Percentiles rank a stretch among this genome's conserved stretches.
phyloP scores from a whole-genome alignment of 345 rosid species.

The Citrus hindsii region DNA sequence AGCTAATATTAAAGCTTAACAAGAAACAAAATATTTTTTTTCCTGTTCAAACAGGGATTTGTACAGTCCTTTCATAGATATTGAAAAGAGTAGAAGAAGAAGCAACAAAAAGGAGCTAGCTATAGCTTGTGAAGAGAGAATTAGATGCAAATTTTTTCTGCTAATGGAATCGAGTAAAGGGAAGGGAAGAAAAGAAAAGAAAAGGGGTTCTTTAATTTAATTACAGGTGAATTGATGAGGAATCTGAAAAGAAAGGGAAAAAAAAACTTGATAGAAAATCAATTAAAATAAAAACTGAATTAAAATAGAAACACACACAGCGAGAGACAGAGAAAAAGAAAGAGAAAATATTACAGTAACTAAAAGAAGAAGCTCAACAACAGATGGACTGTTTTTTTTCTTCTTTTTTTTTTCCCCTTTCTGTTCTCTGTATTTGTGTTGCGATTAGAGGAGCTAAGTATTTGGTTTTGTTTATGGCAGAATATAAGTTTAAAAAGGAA shows the following conservation, averaged over 20 bases:
- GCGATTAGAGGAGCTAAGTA: constrained; percentile 12
- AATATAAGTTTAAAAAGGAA: no score
- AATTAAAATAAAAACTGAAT: background rate
- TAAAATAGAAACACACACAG: background rate
- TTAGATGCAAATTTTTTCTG: constrained; percentile 42
- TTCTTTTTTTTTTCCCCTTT: background rate
- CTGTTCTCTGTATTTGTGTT: constrained; percentile 1
- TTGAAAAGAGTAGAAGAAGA: constrained; percentile 8
- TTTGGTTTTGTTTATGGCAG: background rate
- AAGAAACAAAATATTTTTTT: background rate
- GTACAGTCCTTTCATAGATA: background rate
- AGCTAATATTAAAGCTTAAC: background rate
- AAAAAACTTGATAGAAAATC: constrained; percentile 17
- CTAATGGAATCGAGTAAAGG: constrained; percentile 42
- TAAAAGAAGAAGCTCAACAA: constrained; percentile 8
- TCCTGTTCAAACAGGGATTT: constrained; percentile 12
- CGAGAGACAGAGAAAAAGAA: background rate
- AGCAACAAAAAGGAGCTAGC: constrained; percentile 6
- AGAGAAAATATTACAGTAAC: constrained; percentile 13
- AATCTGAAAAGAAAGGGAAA: background rate
- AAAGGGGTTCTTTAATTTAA: background rate
- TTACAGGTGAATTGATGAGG: constrained; percentile 5
- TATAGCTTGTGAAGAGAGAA: constrained; percentile 25
- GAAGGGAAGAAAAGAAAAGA: constrained; percentile 3
- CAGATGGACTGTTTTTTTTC: constrained; percentile 7